These are phyloP conservation scores for Prunus armeniaca DNA, from an alignment of 306 rosid species.

Conservation along the genomic window DNA sequence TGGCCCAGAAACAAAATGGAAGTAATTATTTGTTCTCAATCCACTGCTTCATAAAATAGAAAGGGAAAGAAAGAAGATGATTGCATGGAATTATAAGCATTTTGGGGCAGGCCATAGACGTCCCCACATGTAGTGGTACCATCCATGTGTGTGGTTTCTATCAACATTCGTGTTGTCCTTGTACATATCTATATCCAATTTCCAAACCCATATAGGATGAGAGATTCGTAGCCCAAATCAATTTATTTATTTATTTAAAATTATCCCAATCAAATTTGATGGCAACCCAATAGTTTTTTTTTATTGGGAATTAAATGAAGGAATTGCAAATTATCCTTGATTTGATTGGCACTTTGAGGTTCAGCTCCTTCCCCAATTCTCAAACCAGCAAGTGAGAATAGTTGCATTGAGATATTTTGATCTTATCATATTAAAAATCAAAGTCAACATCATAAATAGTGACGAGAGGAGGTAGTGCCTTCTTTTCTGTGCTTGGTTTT, in stretches of 20 bases:
- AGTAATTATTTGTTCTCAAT: background rate
- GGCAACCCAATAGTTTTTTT: too few relatives aligned
- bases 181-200: background rate
- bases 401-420: too few relatives aligned
- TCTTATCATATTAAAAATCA: background rate
- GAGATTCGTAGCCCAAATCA: background rate
- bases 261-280: too few relatives aligned
- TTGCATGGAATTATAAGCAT: background rate
- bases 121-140: background rate
- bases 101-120: background rate
- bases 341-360: too few relatives aligned
- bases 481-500: too few relatives aligned
- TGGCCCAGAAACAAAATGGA: background rate
- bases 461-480: background rate
- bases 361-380: too few relatives aligned
- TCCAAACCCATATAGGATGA: background rate
- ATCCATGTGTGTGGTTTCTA: background rate
- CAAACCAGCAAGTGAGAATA: too few relatives aligned
- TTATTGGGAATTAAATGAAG: too few relatives aligned
- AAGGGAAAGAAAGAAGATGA: background rate
- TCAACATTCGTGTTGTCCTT: background rate
- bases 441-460: slow-evolving; percentile 17
- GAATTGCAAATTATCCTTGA: too few relatives aligned
- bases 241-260: too few relatives aligned
- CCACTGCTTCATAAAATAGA: background rate